A percentile compares a stretch with the other conserved stretches of the same genome.
Evolutionary conservation across 139 green algal genomes (phyloP).

Genomic region (Micractinium conductrix): DNA sequence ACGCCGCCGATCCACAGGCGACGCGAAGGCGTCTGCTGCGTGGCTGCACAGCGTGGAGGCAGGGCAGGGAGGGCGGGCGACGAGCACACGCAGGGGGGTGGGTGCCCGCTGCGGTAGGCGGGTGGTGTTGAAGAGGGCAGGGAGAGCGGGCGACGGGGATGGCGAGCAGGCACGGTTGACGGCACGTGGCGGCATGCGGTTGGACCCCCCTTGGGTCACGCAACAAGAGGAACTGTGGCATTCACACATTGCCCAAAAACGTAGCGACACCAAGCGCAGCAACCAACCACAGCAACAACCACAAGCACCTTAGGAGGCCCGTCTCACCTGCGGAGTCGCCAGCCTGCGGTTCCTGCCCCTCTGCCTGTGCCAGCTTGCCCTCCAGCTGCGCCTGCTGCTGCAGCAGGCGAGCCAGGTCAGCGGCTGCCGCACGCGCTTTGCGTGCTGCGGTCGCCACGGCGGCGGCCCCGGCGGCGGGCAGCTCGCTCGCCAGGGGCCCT

Average conservation of each 20-base stretch:
- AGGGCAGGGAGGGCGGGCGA: background rate
- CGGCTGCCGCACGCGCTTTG: background rate
- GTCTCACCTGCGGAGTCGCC: too few species aligned
- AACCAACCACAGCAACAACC: background rate
- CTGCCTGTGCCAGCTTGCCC: background rate
- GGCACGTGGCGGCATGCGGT: too few species aligned
- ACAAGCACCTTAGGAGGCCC: too few species aligned
- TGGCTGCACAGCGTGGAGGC: background rate
- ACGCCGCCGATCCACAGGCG: slow-evolving; percentile 7
- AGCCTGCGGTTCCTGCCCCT: background rate
- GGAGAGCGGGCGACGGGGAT: too few species aligned
- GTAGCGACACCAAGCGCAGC: too few species aligned
- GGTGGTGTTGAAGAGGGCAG: too few species aligned
- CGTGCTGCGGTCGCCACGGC: background rate
- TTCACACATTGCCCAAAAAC: too few species aligned
- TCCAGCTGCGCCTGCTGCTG: slow-evolving; percentile 9
- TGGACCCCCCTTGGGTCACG: too few species aligned
- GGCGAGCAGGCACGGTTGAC: too few species aligned
- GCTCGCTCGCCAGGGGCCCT: background rate
- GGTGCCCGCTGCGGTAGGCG: too few species aligned
- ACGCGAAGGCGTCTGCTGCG: background rate
- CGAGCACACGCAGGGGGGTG: background rate
- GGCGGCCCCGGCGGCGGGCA: background rate
- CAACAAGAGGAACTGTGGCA: too few species aligned
- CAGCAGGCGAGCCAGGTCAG: background rate